Evolutionary conservation across 768 basidiomycete species (phyloP), one percentile per base, ranked within the genome.

Genomic region (Russula earlei): DNA sequence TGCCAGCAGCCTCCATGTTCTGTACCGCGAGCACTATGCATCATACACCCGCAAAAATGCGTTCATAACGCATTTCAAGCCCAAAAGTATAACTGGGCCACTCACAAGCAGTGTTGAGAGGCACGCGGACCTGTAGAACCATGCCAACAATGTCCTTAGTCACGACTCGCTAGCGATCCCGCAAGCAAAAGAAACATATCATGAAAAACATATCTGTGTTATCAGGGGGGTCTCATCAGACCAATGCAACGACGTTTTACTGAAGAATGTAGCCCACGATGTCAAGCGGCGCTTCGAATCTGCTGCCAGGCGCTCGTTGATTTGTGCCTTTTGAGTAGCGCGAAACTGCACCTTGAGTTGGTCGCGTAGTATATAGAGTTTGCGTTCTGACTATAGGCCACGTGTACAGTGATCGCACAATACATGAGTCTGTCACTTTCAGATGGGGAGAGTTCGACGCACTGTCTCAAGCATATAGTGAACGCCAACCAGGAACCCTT

Each of bases 251-350:
- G 8, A 40, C 7, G 14, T 22, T 27, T 47, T 4, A 10, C 15
- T 22, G 17, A 67, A 72, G n/a, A 66, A 67, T 7, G 14, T n/a
- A 60, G 77, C 80, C 71, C 76, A 81, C 85, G 86, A 83, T 62
- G 87, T 89, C 24, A 89, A 74, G 17, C 87, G 79, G 20, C 85
- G 77, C 67, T 93, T 94, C 5, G 86, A 88, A 61, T 93, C 92
- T 5, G 84, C 80, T 50, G 80, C 68, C 75, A 76, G 87, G 76
- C 62, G 83, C 78, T 72, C 87, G 77, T 72, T 74, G 43, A 78
- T 68, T 62, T 75, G 73, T 1, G 78, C 75, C 70, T 84, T 81
- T 76, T 90, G 75, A 15, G 78, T 79, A 12, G 80, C 79, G 6
- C 72, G 67, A 64, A 75, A 80, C 60, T 77, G 76, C 24, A 75